Percentiles rank a stretch among this genome's conserved stretches.
Evolutionary conservation across 192 early-diverging fungal genomes (phyloP).

Genomic region (Neocallimastix lanati): DNA sequence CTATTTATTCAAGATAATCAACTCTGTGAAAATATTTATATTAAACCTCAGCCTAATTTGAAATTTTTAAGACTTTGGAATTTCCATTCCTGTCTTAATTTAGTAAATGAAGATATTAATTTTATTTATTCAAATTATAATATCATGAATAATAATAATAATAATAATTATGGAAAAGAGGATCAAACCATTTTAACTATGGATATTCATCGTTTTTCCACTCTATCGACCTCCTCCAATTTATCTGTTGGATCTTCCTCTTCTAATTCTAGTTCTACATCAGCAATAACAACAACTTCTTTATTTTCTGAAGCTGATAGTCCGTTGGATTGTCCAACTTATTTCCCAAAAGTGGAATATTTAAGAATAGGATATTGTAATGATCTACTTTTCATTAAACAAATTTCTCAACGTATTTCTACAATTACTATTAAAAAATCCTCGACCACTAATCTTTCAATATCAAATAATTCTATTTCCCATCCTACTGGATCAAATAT

Average conservation of each 20-base stretch:
- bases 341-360: not conserved
- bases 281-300: not conserved
- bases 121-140: not conserved
- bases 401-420: not conserved
- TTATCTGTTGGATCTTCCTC: not conserved
- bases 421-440: not conserved
- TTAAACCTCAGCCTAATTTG: not conserved
- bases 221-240: not conserved
- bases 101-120: not conserved
- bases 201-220: not conserved
- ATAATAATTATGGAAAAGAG: no score
- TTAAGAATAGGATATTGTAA: not conserved
- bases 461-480: no score
- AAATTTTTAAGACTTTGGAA: not conserved
- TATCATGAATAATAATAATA: no score
- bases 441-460: no score
- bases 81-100: not conserved
- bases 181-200: not conserved
- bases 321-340: not conserved
- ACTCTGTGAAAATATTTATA: not conserved
- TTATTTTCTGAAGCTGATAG: not conserved
- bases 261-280: not conserved
- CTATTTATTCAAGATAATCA: not conserved
- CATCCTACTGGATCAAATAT: no score
- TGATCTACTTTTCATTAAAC: not conserved